Evolutionary conservation across 164 flowering plant species (phyloP), one percentile per base, ranked within the genome.

Genomic region (Magnolia officinalis): DNA sequence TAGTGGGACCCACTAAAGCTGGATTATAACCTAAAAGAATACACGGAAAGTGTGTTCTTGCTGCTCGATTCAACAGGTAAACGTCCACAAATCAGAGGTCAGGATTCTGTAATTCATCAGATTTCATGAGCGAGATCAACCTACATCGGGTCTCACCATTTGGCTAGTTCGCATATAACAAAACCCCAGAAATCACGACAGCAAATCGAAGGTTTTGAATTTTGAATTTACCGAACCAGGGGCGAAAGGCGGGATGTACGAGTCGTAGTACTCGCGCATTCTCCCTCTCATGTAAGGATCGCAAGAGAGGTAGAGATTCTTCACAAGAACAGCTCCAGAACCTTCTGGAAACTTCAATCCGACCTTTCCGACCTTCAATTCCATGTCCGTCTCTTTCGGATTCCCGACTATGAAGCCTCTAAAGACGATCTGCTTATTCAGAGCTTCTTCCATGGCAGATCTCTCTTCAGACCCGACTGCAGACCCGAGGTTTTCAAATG

Each of bases 241-340:
- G 20, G 67, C 75, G 63, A 84, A 84, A 13, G 87, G 83, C 49
- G 81, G 83, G 14, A 82, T 75, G 70, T 84, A 80, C 14, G 85
- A 82, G 0, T 67, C 80, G 50, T 76, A 24, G 49, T 50, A 80
- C 29, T 84, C 82, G 49, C 80, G 69, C 87, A 84, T 84, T 49
- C 83, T 73, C 85, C 85, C 72, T n/a, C 86, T 74, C 85, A 82
- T 80, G 72, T 80, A 84, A 29, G 87, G 85, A 58, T 84, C 87
- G 71, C 87, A 84, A 51, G 84, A 84, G 19, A 84, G 83, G 24
- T 75, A 84, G 61, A 84, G 84, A 67, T 76, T 84, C 81, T 84
- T 84, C 21, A 84, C 81, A 52, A 82, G 78, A 74, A 84, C 50
- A 77, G 75, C 79, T 75, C 80, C 78, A 23, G 77, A 71, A 19